A percentile compares a stretch with the other conserved stretches of the same genome.
phyloP scores from a whole-genome alignment of 2,329 filamentous ascomycete species.

The Chaetomiaceae sp. region DNA sequence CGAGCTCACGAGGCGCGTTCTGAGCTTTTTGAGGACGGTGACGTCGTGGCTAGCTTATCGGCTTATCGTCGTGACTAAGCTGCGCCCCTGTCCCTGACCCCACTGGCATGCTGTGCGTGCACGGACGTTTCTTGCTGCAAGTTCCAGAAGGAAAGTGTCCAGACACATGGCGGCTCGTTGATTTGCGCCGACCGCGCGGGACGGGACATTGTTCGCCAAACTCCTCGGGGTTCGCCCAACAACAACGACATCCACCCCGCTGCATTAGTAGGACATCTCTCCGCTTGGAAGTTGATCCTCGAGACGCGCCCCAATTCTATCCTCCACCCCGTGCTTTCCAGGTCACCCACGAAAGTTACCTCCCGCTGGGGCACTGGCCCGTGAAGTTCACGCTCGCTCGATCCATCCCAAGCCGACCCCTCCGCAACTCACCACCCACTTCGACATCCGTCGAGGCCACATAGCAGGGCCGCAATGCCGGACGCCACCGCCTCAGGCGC shows the following conservation, averaged over 20 bases:
- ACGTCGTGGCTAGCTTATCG: conserved; percentile 8
- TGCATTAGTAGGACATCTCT: too few species aligned
- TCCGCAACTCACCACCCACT: not conserved
- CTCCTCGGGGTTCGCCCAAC: too few species aligned
- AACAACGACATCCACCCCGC: too few species aligned
- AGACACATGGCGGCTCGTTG: not conserved
- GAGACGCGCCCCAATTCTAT: too few species aligned
- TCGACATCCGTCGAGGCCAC: not conserved
- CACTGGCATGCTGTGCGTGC: not conserved
- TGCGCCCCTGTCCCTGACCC: not conserved
- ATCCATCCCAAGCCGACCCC: not conserved
- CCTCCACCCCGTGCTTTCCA: too few species aligned
- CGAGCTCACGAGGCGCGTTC: too few species aligned
- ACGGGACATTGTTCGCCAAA: too few species aligned
- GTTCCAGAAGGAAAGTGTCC: conserved; percentile 2
- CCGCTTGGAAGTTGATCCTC: too few species aligned
- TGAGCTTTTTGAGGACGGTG: conserved; percentile 7
- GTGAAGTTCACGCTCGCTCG: too few species aligned
- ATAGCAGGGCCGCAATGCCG: conserved; percentile 31
- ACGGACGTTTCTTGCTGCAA: conserved; percentile 1
- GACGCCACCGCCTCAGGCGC: conserved; percentile 50
- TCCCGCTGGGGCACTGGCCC: too few species aligned
- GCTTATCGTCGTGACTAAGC: conserved; percentile 2
- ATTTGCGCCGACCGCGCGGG: too few species aligned
- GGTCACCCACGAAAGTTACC: too few species aligned